Evolutionary conservation across 2,329 filamentous ascomycete genomes (phyloP), one percentile per base, ranked within the genome.

Genomic region (Exserohilum rostratum): DNA sequence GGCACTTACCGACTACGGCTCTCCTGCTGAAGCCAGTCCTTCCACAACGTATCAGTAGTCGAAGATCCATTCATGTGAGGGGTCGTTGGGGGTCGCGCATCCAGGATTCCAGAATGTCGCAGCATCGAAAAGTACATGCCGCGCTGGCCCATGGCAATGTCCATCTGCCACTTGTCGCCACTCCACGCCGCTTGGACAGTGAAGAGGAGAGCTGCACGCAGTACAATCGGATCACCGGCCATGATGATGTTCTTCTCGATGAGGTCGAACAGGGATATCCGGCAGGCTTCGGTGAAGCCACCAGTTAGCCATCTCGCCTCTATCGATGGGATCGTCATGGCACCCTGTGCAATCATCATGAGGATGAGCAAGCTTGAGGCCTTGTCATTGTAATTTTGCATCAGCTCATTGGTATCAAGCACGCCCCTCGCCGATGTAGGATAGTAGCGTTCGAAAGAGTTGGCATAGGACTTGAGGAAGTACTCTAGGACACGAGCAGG

Each of bases 81-180:
- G 33, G 78, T 77, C 64, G 78, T 75, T 17, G 76, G 74, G 4
- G 76, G 77, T 49, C 79, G 81, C 7, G 77, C 75, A 54, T 89
- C 86, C 27, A 90, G 76, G 76, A 88, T 84, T 18, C 87, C 87
- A 0, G 86, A 87, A 69, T 90, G 86, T 63, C 86, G 83, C 18
- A 90, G 76, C 87, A 90, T 90, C 54, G 87, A 83, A 55, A 89
- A 82, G 70, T 90, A 90, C 86, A 90, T 90, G 53, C 86, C 86
- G 43, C 87, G 82, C 71, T 90, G 88, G 27, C 87, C 87, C 86
- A 90, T 89, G 37, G 87, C 84, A 60, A 90, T 89, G 65, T 90
- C 87, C 87, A 90, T 90, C 61, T 89, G 85, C 87, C 87, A 90
- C 74, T 90, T 90, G 71, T 90, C 87, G 40, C 88, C 88, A 67